Evolutionary conservation across 805 yeast species (phyloP).

Genomic region (Maudiozyma saulgeensis): DNA sequence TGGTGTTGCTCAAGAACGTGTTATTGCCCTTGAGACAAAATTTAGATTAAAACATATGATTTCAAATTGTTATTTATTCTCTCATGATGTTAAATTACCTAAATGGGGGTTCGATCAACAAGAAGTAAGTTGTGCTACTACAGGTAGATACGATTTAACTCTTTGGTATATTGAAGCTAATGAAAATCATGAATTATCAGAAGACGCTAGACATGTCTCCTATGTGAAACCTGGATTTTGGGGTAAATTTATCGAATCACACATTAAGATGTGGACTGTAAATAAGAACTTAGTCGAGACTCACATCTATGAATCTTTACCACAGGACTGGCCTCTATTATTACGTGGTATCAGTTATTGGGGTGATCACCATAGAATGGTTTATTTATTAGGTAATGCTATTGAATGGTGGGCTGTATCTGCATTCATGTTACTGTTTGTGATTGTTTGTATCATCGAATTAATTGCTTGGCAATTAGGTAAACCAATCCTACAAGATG

Average conservation of each 20-base stretch:
- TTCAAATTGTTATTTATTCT: constrained; percentile 68
- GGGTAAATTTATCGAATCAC: constrained; percentile 56
- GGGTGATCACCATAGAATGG: constrained; percentile 44
- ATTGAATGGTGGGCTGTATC: constrained; percentile 69
- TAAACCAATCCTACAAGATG: constrained; percentile 38
- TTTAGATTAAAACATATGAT: constrained; percentile 71
- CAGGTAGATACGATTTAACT: constrained; percentile 50
- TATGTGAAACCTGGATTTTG: constrained; percentile 47
- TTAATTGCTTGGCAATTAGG: constrained; percentile 59
- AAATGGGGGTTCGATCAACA: constrained; percentile 79
- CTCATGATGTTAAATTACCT: constrained; percentile 68
- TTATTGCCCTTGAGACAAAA: constrained; percentile 59
- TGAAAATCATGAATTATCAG: constrained; percentile 38
- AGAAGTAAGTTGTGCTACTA: constrained; percentile 73
- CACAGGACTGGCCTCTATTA: constrained; percentile 66
- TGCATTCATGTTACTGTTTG: constrained; percentile 41
- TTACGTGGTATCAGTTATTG: constrained; percentile 77
- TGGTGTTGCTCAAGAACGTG: constrained; percentile 43
- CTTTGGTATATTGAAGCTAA: constrained; percentile 72
- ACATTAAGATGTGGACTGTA: constrained; percentile 67
- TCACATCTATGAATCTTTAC: constrained; percentile 64
- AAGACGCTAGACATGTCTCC: constrained; percentile 38
- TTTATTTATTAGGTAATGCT: constrained; percentile 73
- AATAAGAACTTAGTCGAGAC: constrained; percentile 59
- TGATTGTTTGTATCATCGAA: constrained; percentile 34